Conservation (phyloP, 2,329 filamentous ascomycete genomes). For the Tolypocladium pustulatum region DNA sequence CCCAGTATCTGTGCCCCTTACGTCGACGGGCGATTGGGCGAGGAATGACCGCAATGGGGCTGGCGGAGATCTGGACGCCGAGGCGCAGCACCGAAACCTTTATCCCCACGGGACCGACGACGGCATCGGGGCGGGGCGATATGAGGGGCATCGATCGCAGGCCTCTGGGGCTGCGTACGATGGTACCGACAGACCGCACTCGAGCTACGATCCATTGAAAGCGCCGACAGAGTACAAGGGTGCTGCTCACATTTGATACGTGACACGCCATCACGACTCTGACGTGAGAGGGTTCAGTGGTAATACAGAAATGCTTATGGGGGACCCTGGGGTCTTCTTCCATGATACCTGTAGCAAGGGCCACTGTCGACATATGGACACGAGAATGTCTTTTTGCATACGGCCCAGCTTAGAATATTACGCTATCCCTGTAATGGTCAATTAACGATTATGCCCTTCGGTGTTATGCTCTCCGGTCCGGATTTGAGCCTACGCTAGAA, state of each 20-base stretch:
- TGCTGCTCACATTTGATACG: background rate
- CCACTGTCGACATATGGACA: background rate
- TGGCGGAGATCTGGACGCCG: background rate
- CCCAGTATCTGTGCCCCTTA: constrained; percentile 3
- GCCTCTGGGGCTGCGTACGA: background rate
- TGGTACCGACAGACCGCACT: background rate
- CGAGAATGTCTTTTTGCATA: background rate
- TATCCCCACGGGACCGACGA: background rate
- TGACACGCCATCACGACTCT: background rate
- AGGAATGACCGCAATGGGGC: background rate
- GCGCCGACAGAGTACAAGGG: constrained; percentile 1
- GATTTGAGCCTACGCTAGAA: background rate
- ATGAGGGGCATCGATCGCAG: background rate
- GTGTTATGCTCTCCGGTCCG: background rate
- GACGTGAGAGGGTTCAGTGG: background rate
- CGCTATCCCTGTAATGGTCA: background rate
- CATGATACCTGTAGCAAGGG: background rate
- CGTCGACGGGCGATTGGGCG: background rate
- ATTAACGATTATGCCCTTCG: background rate
- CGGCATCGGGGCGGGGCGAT: background rate
- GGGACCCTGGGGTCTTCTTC: background rate
- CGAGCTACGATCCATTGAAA: constrained; percentile 1
- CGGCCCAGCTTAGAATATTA: background rate
- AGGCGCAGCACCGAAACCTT: background rate
- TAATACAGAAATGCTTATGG: too few species aligned